Evolutionary conservation across 129 eudicot genomes (phyloP), one percentile per base, ranked within the genome.

Genomic region (Kitagawia praeruptora): DNA sequence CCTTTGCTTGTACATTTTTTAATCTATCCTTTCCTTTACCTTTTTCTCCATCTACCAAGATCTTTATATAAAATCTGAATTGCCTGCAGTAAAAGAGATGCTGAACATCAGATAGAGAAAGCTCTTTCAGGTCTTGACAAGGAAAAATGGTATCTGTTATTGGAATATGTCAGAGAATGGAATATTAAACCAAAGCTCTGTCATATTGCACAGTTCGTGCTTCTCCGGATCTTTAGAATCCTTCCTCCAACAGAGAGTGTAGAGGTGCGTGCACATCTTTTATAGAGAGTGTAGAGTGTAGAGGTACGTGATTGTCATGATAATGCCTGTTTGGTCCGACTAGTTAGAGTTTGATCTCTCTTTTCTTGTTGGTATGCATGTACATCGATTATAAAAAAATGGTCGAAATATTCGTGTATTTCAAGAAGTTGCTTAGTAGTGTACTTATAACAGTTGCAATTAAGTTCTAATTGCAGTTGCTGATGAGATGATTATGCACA

Each of bases 161-260:
- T 95, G 82, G 96, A 95, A 82, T 95, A 90, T 84, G 75, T 95
- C 56, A 81, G 99, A 77, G 99, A 92, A 81, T 95, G 99, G 99
- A 95, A 95, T 49, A 87, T 97, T 23, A 95, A 92, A 81, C 97
- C 97, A 23, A 92, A 92, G 81, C 82, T 95, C 12, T 95, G 99
- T 72, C 96, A 90, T 81, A 81, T 95, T 70, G 97, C 99, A 5
- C 97, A 95, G 75, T 90, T 86, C 78, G 95, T 95, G 71, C 96
- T 95, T 78, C 82, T 82, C 72, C 88, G 83, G 73, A 54, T 90
- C 75, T 90, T 90, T 84, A 89, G 64, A 47, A 80, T 89, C 82
- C 81, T 89, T 79, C 83, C 97, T 15, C 97, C 99, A 12, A 90
- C 92, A n/a, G 90, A 90, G 81, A 86, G 90, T 61, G 84, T 89